These are phyloP conservation scores for Noccaea bulbosa DNA, from an alignment of 345 rosid genomes.

Conservation along the genomic window DNA sequence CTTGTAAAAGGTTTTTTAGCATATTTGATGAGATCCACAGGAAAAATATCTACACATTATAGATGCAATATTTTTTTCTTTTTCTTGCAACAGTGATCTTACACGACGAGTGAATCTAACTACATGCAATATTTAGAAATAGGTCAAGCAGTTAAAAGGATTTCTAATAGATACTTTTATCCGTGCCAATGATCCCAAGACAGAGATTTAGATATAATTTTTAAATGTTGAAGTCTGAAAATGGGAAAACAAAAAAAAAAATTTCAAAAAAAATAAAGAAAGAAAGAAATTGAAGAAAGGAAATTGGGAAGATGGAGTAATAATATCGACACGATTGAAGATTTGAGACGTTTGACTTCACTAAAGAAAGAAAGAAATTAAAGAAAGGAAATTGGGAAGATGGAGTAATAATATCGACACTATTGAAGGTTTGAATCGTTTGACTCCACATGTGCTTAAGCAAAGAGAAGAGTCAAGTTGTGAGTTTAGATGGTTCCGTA, in stretches of 20 bases:
- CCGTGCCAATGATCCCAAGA: slow-evolving; percentile 17
- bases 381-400: background rate
- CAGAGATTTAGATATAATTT: background rate
- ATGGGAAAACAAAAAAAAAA: background rate
- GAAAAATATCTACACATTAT: slow-evolving; percentile 18
- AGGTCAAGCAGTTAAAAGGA: too few species aligned
- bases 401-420: slow-evolving; percentile 40
- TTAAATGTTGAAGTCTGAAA: background rate
- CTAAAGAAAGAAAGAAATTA: background rate
- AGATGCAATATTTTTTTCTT: background rate
- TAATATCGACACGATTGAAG: slow-evolving; percentile 34
- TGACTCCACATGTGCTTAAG: slow-evolving; percentile 27
- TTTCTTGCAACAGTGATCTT: too few species aligned
- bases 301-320: slow-evolving; percentile 15
- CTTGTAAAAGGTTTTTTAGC: slow-evolving; percentile 14
- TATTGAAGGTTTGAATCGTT: background rate
- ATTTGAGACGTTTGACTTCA: slow-evolving; percentile 26
- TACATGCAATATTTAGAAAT: too few species aligned
- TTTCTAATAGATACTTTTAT: background rate
- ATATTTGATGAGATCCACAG: slow-evolving; percentile 34
- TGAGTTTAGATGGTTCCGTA: slow-evolving; percentile 14
- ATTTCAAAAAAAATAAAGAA: background rate
- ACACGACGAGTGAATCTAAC: too few species aligned
- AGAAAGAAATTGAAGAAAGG: too few species aligned
- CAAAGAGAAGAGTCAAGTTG: slow-evolving; percentile 24